Evolutionary conservation across 306 rosid species (phyloP).

Genomic region (Potentilla sterilis): DNA sequence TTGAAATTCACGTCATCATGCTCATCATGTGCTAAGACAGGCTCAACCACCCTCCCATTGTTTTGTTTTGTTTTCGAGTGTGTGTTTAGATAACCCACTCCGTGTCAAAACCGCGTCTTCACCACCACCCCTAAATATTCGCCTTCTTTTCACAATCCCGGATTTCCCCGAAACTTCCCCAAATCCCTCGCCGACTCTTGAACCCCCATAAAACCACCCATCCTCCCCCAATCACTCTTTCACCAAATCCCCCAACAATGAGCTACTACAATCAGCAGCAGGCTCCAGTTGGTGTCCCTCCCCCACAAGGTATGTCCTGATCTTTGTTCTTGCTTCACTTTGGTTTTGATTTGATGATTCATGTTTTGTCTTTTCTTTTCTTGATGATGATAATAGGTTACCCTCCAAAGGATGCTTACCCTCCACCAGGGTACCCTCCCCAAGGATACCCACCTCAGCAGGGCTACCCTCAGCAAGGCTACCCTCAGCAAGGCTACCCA

Average conservation of each 20-base stretch:
- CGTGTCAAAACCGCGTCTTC: neutral
- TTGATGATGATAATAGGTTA: conserved; percentile 41
- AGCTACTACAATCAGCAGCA: conserved; percentile 82
- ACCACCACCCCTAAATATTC: neutral
- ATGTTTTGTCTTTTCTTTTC: neutral
- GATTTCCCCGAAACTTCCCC: too few relatives aligned
- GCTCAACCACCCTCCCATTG: too few relatives aligned
- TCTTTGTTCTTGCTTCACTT: neutral
- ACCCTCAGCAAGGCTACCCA: conserved; percentile 55
- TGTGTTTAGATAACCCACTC: neutral
- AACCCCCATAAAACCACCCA: too few relatives aligned
- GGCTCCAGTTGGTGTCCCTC: conserved; percentile 87
- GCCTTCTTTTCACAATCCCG: neutral
- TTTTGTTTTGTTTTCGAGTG: too few relatives aligned
- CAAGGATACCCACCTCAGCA: conserved; percentile 31
- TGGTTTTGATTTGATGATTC: neutral
- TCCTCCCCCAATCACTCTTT: too few relatives aligned
- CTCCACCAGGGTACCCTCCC: conserved; percentile 50
- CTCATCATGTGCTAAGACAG: too few relatives aligned
- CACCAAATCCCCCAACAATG: conserved; percentile 31
- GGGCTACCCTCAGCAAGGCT: conserved; percentile 30
- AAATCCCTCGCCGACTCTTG: too few relatives aligned
- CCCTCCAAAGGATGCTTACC: conserved; percentile 76
- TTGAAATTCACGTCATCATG: too few relatives aligned
- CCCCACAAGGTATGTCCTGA: conserved; percentile 55